phyloP scores from a whole-genome alignment of 2,329 filamentous ascomycete genomes.

The Rhinocladiella mackenziei region DNA sequence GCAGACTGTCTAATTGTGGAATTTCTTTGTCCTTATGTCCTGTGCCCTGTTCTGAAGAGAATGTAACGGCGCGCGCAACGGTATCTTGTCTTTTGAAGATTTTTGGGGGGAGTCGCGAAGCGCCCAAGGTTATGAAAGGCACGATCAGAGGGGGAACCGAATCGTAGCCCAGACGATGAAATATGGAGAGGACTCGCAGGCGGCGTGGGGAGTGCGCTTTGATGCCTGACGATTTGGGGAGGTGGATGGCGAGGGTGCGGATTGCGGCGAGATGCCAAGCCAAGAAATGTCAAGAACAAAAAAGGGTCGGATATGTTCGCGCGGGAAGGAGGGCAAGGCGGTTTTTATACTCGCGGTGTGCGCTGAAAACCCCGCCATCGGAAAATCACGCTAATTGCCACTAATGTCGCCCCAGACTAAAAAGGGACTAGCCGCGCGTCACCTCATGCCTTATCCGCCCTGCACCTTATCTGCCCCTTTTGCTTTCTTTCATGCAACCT shows the following conservation, averaged over 20 bases:
- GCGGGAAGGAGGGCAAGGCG: slow-evolving; percentile 18
- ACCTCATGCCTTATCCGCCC: slow-evolving; percentile 3
- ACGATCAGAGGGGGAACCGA: slow-evolving; percentile 16
- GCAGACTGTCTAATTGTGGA: slow-evolving; percentile 24
- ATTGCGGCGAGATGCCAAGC: slow-evolving; percentile 19
- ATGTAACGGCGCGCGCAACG: slow-evolving; percentile 15
- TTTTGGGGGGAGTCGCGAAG: slow-evolving; percentile 8
- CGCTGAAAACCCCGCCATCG: slow-evolving; percentile 13
- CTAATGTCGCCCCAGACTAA: slow-evolving; percentile 11
- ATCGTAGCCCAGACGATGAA: slow-evolving; percentile 11
- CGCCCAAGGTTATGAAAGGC: slow-evolving; percentile 17
- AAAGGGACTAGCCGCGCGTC: slow-evolving; percentile 4
- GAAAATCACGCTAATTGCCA: slow-evolving; percentile 3
- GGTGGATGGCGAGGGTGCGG: slow-evolving; percentile 12
- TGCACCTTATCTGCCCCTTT: slow-evolving; percentile 21
- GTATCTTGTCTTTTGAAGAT: slow-evolving; percentile 5
- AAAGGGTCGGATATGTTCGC: slow-evolving; percentile 18
- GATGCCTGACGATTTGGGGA: slow-evolving; percentile 16
- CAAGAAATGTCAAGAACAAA: slow-evolving; percentile 21
- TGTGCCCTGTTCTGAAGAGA: slow-evolving; percentile 18
- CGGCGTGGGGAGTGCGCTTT: slow-evolving; percentile 17
- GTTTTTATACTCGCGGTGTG: slow-evolving; percentile 19
- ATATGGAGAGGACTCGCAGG: slow-evolving; percentile 15
- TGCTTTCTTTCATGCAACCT: slow-evolving; percentile 7
- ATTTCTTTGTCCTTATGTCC: slow-evolving; percentile 15